Percentiles rank a stretch among this genome's conserved stretches.
phyloP scores from a whole-genome alignment of 352 stramenopile species.

The Pythium plurisporium region DNA sequence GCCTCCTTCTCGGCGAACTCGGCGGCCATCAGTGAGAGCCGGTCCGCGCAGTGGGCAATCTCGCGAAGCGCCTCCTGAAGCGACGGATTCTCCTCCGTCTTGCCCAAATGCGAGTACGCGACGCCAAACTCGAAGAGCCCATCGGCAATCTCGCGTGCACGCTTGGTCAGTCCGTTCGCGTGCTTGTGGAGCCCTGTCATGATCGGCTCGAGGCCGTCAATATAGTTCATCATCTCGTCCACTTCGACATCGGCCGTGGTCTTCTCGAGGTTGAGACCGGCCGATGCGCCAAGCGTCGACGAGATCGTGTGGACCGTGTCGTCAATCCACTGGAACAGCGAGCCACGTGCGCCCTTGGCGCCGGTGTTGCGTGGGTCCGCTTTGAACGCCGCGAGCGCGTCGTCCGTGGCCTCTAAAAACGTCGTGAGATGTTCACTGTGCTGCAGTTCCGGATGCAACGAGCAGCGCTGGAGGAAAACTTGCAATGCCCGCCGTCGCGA shows the following conservation, averaged over 20 bases:
- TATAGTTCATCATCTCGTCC: conserved; percentile 95
- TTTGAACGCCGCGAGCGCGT: conserved; percentile 59
- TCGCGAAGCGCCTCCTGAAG: conserved; percentile 90
- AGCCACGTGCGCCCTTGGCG: conserved; percentile 42
- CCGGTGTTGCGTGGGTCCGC: conserved; percentile 56
- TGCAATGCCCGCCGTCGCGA: conserved; percentile 72
- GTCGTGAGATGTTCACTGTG: conserved; percentile 81
- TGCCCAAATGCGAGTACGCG: conserved; percentile 93
- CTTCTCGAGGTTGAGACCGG: conserved; percentile 62
- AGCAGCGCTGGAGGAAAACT: conserved; percentile 77
- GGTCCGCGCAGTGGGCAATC: conserved; percentile 92
- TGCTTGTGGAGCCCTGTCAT: conserved; percentile 95
- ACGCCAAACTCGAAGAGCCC: conserved; percentile 96
- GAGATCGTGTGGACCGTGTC: conserved; percentile 85
- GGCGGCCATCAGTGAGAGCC: conserved; percentile 86
- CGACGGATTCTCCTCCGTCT: conserved; percentile 90
- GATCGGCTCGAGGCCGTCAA: conserved; percentile 93
- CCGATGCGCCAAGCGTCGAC: conserved; percentile 48
- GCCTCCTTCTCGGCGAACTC: conserved; percentile 92
- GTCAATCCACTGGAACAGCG: conserved; percentile 85
- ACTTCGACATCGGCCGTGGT: conserved; percentile 91
- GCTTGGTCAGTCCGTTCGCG: conserved; percentile 90
- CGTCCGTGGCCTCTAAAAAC: conserved; percentile 79
- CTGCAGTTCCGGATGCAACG: conserved; percentile 76
- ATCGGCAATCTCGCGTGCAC: conserved; percentile 93